Conservation (phyloP, 768 basidiomycete genomes). For the Suillus luteus region DNA sequence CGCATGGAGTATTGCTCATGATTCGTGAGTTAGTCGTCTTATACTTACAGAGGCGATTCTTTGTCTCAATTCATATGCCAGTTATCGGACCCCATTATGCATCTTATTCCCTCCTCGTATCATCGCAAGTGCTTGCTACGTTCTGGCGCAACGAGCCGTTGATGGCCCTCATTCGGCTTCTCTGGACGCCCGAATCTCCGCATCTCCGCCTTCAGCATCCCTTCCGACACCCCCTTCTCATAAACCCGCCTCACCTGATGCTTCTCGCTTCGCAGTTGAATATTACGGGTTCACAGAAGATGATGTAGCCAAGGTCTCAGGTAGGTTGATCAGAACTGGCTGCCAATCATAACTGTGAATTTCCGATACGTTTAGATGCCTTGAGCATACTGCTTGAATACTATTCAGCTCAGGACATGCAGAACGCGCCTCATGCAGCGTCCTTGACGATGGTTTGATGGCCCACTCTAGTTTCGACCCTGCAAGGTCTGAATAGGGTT, state of each 20-base stretch:
- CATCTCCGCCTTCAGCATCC: constrained; percentile 69
- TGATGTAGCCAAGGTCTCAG: constrained; percentile 61
- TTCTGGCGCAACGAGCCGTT: constrained; percentile 70
- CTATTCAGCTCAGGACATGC: constrained; percentile 63
- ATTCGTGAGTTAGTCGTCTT: constrained; percentile 59
- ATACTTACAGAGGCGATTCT: constrained; percentile 2
- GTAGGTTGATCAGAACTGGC: constrained; percentile 37
- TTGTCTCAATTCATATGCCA: constrained; percentile 31
- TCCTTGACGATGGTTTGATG: constrained; percentile 52
- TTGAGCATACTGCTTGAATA: constrained; percentile 71
- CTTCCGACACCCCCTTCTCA: constrained; percentile 82
- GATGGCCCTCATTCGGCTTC: constrained; percentile 77
- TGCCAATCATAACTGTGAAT: constrained; percentile 9
- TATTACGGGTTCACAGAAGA: constrained; percentile 62
- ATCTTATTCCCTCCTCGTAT: constrained; percentile 67
- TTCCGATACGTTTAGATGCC: constrained; percentile 47
- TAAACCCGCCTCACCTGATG: constrained; percentile 71
- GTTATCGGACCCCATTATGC: constrained; percentile 81
- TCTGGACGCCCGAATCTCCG: constrained; percentile 72
- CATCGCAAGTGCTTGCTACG: constrained; percentile 75
- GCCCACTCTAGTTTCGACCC: constrained; percentile 2
- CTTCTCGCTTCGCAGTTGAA: constrained; percentile 66
- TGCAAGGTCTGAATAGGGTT: constrained; percentile 15
- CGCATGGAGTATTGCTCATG: constrained; percentile 86
- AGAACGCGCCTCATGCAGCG: constrained; percentile 51